A percentile compares a stretch with the other conserved stretches of the same genome.
phyloP scores from a whole-genome alignment of 805 yeast genomes.

The Candida pseudofarinosa region DNA sequence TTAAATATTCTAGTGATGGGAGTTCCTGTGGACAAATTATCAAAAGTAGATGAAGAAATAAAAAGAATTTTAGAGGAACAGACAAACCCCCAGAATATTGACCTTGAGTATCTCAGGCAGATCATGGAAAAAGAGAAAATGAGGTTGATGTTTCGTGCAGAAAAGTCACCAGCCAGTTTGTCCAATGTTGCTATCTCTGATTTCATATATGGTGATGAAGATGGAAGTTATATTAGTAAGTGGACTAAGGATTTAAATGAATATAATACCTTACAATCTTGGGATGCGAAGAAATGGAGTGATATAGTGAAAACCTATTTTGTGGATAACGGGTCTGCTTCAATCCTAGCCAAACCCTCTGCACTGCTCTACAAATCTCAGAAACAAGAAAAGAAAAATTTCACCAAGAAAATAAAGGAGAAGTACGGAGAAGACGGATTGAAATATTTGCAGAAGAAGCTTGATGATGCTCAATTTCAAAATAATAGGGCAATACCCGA shows the following conservation, averaged over 20 bases:
- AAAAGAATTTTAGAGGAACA: slow-evolving; percentile 52
- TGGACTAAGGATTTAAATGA: slow-evolving; percentile 56
- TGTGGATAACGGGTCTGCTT: slow-evolving; percentile 57
- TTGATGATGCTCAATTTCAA: slow-evolving; percentile 58
- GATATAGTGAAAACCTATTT: slow-evolving; percentile 48
- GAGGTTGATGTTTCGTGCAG: slow-evolving; percentile 57
- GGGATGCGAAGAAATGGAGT: slow-evolving; percentile 72
- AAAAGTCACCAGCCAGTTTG: slow-evolving; percentile 57
- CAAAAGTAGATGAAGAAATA: slow-evolving; percentile 49
- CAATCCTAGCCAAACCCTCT: slow-evolving; percentile 74
- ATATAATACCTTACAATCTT: slow-evolving; percentile 51
- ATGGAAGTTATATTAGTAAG: slow-evolving; percentile 53
- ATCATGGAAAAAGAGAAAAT: slow-evolving; percentile 61
- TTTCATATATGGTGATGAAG: slow-evolving; percentile 70
- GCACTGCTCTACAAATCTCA: slow-evolving; percentile 47
- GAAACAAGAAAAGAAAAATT: slow-evolving; percentile 48
- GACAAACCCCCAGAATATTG: slow-evolving; percentile 47
- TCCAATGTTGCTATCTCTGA: slow-evolving; percentile 69
- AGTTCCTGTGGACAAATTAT: slow-evolving; percentile 66
- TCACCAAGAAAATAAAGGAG: slow-evolving; percentile 46
- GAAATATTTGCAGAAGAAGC: slow-evolving; percentile 41
- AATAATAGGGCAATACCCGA: slow-evolving; percentile 81
- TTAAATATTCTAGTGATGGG: slow-evolving; percentile 58
- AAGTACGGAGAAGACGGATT: slow-evolving; percentile 61
- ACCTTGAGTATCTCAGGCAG: slow-evolving; percentile 61